phyloP scores from a whole-genome alignment of 306 rosid genomes.

The Citrullus amarus region DNA sequence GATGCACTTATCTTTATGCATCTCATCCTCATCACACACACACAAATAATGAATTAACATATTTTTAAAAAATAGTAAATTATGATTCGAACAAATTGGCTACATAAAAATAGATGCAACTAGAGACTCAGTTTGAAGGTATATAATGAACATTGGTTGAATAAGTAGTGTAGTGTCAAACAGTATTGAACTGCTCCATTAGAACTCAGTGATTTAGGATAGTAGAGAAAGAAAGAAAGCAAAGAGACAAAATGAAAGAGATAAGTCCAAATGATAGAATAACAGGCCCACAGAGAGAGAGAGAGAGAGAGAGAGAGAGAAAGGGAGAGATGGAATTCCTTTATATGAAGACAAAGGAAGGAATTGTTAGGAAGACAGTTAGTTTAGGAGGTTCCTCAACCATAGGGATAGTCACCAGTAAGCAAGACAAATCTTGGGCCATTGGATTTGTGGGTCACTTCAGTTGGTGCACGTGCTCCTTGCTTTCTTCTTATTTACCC shows the following conservation, averaged over 20 bases:
- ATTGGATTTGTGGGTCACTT: constrained; percentile 39
- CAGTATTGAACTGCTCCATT: background rate
- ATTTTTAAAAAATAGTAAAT: no score
- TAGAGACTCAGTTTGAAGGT: no score
- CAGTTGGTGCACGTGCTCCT: constrained; percentile 79
- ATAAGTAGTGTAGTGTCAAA: background rate
- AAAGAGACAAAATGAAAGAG: background rate
- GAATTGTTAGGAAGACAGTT: constrained; percentile 55
- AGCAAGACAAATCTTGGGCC: constrained; percentile 28
- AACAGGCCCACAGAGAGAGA: constrained; percentile 1
- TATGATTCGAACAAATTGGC: no score
- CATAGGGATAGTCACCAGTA: constrained; percentile 15
- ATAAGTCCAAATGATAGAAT: background rate
- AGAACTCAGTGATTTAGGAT: background rate
- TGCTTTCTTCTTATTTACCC: constrained; percentile 14
- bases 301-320: background rate
- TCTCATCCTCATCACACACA: no score
- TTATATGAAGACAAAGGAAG: constrained; percentile 66
- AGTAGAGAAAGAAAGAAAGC: background rate
- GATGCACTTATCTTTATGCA: no score
- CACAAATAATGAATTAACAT: no score
- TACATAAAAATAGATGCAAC: no score
- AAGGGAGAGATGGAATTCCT: background rate
- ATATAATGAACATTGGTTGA: background rate
- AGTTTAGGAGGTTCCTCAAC: constrained; percentile 28